Evolutionary conservation across 139 green algal genomes (phyloP).

Genomic region (Picochlorum sp.): DNA sequence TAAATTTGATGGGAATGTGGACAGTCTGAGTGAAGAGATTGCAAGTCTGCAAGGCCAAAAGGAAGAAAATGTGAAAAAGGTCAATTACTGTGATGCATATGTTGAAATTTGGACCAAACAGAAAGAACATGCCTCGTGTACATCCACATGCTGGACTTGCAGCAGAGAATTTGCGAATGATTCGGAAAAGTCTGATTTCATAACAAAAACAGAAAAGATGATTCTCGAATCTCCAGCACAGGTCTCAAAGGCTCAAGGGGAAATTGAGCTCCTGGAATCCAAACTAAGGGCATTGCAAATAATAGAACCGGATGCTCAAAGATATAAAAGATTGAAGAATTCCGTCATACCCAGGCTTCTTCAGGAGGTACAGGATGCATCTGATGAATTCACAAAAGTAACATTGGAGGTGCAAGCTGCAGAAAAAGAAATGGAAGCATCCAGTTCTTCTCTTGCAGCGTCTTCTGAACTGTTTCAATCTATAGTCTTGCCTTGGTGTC

Average conservation of each 20-base stretch:
- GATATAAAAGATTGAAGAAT: conserved; percentile 2
- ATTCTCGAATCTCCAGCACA: neutral
- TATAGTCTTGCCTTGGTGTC: too few relatives aligned
- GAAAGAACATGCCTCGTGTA: conserved; percentile 6
- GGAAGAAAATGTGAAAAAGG: neutral
- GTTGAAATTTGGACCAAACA: conserved; percentile 1
- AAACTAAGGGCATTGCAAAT: neutral
- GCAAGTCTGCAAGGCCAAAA: neutral
- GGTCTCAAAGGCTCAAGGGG: neutral
- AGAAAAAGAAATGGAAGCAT: neutral
- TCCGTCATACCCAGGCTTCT: conserved; percentile 1
- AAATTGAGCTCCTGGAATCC: conserved; percentile 10
- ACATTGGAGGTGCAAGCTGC: neutral
- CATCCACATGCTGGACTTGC: conserved; percentile 35
- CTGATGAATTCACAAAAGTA: neutral
- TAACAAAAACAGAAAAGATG: conserved; percentile 5
- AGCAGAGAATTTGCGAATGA: conserved; percentile 12
- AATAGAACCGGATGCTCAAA: conserved; percentile 4
- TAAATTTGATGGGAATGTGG: too few relatives aligned
- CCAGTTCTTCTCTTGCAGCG: too few relatives aligned
- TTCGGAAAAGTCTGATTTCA: conserved; percentile 23
- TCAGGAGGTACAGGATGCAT: neutral
- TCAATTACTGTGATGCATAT: neutral
- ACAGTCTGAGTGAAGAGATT: too few relatives aligned
- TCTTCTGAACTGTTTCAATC: too few relatives aligned